Conservation (phyloP, 139 green algal species). For the Dunaliella primolecta region DNA sequence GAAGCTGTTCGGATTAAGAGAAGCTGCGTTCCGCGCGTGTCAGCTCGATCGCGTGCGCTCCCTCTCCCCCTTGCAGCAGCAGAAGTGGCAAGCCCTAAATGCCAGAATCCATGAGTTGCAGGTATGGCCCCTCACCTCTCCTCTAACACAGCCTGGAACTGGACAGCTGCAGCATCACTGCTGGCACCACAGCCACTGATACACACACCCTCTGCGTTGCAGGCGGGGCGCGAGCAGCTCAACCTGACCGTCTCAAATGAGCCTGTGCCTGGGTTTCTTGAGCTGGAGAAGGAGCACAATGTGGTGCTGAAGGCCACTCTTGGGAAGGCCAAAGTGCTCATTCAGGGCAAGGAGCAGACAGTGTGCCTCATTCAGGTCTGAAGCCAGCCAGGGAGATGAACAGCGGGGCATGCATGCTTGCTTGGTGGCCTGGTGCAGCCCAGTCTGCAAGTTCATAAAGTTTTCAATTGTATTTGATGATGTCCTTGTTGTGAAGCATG, state of each 20-base stretch:
- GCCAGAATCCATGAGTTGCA: too few relatives aligned
- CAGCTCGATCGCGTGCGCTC: too few relatives aligned
- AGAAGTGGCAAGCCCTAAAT: too few relatives aligned
- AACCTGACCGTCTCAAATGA: not conserved
- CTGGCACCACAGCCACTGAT: not conserved
- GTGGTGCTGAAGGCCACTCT: not conserved
- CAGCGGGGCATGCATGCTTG: too few relatives aligned
- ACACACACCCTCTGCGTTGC: not conserved
- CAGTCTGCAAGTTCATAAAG: not conserved
- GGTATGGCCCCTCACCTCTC: too few relatives aligned
- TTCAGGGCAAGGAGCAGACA: not conserved
- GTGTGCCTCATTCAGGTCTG: constrained; percentile 7
- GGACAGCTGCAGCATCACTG: too few relatives aligned
- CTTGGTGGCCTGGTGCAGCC: too few relatives aligned
- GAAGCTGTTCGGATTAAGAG: not conserved
- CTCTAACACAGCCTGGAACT: too few relatives aligned
- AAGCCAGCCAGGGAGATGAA: not conserved
- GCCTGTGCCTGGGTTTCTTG: not conserved
- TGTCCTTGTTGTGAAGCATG: not conserved
- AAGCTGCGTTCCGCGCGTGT: not conserved
- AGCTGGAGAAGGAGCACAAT: not conserved
- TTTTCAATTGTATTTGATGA: not conserved
- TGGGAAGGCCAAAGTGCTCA: not conserved
- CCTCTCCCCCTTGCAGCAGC: too few relatives aligned
- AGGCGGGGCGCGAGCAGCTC: not conserved